phyloP scores from a whole-genome alignment of 2,329 filamentous ascomycete species.

The Geosmithia flava region DNA sequence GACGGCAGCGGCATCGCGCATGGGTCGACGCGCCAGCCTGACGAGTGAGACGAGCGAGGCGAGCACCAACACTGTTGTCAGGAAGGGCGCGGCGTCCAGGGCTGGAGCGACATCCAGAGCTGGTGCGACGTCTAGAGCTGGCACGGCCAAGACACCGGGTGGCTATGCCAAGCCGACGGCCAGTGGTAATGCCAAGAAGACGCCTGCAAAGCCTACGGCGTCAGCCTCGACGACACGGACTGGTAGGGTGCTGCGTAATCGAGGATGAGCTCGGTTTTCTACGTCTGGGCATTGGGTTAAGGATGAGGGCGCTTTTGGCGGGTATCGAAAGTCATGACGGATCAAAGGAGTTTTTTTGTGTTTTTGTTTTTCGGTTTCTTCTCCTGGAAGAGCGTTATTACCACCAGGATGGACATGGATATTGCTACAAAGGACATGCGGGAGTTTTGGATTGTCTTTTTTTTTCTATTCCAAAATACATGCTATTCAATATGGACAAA shows the following conservation, averaged over 20 bases:
- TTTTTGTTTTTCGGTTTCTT: background rate
- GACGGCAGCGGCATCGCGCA: conserved; percentile 30
- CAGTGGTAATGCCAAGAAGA: conserved; percentile 35
- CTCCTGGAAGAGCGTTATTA: background rate
- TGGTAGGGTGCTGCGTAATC: conserved; percentile 42
- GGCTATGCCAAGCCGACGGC: conserved; percentile 36
- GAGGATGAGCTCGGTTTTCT: conserved; percentile 18
- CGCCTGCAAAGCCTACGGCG: conserved; percentile 24
- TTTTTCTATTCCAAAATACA: background rate
- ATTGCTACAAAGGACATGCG: background rate
- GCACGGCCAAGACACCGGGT: conserved; percentile 17
- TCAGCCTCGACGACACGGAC: conserved; percentile 29
- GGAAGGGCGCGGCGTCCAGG: conserved; percentile 31
- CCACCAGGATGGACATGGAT: background rate
- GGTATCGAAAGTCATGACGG: background rate
- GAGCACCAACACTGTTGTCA: conserved; percentile 53
- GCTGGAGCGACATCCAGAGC: conserved; percentile 21
- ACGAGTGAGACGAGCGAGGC: conserved; percentile 51
- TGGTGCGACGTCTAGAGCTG: conserved; percentile 13
- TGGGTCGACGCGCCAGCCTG: conserved; percentile 40
- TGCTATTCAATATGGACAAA: background rate
- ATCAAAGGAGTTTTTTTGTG: background rate
- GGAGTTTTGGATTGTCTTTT: background rate
- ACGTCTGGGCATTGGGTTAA: background rate
- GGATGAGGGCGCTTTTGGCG: background rate